Evolutionary conservation across 23 red algal species (phyloP).

Genomic region (Gracilariopsis chorda): DNA sequence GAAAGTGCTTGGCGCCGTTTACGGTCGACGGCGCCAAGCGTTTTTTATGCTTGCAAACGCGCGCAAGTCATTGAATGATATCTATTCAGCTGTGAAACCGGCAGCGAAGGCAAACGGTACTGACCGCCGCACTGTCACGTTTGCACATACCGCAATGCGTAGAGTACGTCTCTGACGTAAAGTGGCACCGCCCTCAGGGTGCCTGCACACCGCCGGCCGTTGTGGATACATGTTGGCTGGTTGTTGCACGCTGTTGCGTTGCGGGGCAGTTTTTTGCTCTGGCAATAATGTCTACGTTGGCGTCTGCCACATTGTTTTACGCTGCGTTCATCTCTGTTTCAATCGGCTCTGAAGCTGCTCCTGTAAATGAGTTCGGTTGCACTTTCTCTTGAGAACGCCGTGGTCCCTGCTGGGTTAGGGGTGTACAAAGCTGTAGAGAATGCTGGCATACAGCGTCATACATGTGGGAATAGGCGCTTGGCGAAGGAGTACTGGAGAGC

Average conservation of each 20-base stretch:
- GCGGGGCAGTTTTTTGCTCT: constrained; percentile 24
- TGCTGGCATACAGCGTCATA: constrained; percentile 29
- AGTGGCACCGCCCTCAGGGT: no score
- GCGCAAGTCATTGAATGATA: no score
- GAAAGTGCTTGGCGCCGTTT: no score
- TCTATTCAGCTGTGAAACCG: no score
- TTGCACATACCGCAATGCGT: no score
- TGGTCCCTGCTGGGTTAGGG: constrained; percentile 15
- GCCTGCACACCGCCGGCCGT: neutral
- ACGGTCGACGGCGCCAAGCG: no score
- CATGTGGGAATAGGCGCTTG: constrained; percentile 38
- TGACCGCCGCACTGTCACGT: no score
- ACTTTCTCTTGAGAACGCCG: constrained; percentile 8
- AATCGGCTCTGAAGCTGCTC: constrained; percentile 24
- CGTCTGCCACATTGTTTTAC: neutral
- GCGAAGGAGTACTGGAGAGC: constrained; percentile 8
- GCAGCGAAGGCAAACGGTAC: no score
- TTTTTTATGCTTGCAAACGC: no score
- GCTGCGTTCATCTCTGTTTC: neutral
- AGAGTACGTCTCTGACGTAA: no score
- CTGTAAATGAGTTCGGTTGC: constrained; percentile 51
- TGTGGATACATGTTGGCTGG: constrained; percentile 22
- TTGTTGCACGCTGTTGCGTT: neutral
- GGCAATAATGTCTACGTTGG: neutral
- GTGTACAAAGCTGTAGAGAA: constrained; percentile 66